Base-by-base conservation (phyloP, 106 monocot genomes). In the Chionographis japonica region DNA sequence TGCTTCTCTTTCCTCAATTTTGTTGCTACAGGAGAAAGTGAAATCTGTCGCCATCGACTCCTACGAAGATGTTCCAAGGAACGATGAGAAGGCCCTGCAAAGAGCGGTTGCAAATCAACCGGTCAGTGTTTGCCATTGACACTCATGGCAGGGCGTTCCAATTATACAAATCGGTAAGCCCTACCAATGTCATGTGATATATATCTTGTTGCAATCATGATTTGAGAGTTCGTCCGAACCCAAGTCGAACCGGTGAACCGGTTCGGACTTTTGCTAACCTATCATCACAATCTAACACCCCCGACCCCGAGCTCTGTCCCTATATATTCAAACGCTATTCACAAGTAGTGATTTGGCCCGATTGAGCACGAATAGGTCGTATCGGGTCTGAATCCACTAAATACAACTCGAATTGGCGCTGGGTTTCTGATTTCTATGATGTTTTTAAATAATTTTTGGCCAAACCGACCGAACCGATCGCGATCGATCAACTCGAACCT, bases 41-140 rank as follows among this genome's bases (percentile, higher is more conserved):
- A 50, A n/a, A 37, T 60, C 37, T 50, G 68, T 50, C 36, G 52
- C 16, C 35, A 75, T 75, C 16, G 50, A 52, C 50, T 59, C 42
- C 14, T 68, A 42, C 54, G 54, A 62, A 62, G 62, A 62, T 46
- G 68, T 76, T 35, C 68, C 75, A 0, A 54, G 2, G 2, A 76
- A 76, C 9, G 27, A 68, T 20, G 75, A 76, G 54, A 52, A 12
- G 39, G 68, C 75, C 4, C 51, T 76, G 8, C 14, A 72, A 18
- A 61, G 15, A 12, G 62, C 62, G 12, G 62, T 72, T 19, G 39
- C 53, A 9, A 72, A 72, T 13, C 72, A 72, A 62, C 72, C 72
- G 0, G 62, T 72, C 62, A 6, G 62, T n/a, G n/a, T n/a, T 72
- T 6, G 72, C 40, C 18, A 72, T 72, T 62, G 72, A 72, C 19